These are phyloP conservation scores for Benincasa hispida DNA, from an alignment of 306 rosid genomes.

Conservation along the genomic window DNA sequence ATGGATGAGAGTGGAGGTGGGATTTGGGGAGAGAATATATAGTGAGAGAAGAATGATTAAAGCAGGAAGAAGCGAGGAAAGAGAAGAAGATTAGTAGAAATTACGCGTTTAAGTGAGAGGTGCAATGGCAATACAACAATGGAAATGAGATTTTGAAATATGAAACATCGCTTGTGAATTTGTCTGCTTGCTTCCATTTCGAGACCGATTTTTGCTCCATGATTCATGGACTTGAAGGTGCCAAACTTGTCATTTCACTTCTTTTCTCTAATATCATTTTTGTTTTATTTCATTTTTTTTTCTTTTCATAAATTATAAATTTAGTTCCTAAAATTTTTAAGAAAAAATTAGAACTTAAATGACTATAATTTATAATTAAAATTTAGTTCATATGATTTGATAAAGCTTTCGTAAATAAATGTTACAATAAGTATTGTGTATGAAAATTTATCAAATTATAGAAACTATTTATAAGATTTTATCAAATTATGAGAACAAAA, in stretches of 20 bases:
- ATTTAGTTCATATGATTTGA: too few relatives aligned
- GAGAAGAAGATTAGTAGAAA: conserved; percentile 22
- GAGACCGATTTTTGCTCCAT: conserved; percentile 37
- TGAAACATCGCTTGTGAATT: background rate
- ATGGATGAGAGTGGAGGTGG: background rate
- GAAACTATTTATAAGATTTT: too few relatives aligned
- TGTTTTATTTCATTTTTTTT: background rate
- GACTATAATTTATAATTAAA: too few relatives aligned
- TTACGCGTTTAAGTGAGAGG: conserved; percentile 21
- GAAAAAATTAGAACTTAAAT: too few relatives aligned
- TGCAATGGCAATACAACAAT: background rate
- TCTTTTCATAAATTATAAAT: too few relatives aligned
- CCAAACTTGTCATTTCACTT: background rate
- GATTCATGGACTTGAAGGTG: conserved; percentile 23
- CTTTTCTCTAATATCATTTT: background rate
- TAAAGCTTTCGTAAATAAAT: too few relatives aligned
- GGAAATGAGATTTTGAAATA: background rate
- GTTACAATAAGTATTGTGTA: too few relatives aligned
- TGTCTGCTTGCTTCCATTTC: conserved; percentile 19
- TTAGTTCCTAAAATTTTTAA: too few relatives aligned
- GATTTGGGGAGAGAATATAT: conserved; percentile 23
- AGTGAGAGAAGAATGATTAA: conserved; percentile 7
- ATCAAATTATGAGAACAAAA: too few relatives aligned
- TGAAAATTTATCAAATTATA: too few relatives aligned
- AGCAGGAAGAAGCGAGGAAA: conserved; percentile 9